Percentiles rank a stretch among this genome's conserved stretches.
Evolutionary conservation across 805 yeast genomes (phyloP).

Genomic region (Grigorovia transvaalensis): DNA sequence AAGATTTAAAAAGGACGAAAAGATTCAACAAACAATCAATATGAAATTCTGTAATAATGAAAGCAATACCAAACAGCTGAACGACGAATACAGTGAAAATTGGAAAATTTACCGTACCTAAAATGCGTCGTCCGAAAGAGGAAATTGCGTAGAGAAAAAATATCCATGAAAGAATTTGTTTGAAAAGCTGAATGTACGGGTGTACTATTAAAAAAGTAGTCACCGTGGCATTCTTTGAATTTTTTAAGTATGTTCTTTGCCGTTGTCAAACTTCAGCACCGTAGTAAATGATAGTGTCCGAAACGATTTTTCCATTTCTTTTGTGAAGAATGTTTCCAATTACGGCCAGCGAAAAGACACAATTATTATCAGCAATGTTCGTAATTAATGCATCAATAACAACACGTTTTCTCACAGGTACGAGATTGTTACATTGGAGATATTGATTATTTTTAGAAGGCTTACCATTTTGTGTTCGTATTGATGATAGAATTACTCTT

Average conservation of each 20-base stretch:
- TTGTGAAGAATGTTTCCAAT: too few relatives aligned
- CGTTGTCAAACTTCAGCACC: too few relatives aligned
- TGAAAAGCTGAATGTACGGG: not conserved
- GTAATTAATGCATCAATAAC: too few relatives aligned
- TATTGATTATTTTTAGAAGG: too few relatives aligned
- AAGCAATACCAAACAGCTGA: not conserved
- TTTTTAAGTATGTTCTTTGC: not conserved
- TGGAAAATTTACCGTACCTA: not conserved
- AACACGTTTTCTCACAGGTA: too few relatives aligned
- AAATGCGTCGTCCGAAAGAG: not conserved
- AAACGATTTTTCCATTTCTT: too few relatives aligned
- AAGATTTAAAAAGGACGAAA: not conserved
- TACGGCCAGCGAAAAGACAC: too few relatives aligned
- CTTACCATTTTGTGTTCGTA: too few relatives aligned
- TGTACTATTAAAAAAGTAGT: not conserved
- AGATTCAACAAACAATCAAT: not conserved
- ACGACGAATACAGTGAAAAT: not conserved
- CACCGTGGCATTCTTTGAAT: not conserved
- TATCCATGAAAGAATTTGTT: not conserved
- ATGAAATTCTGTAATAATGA: not conserved
- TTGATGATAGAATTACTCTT: too few relatives aligned
- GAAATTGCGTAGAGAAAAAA: not conserved
- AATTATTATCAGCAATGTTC: too few relatives aligned
- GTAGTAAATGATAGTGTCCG: too few relatives aligned
- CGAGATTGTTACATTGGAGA: too few relatives aligned